Evolutionary conservation across 2,329 filamentous ascomycete species (phyloP).

Genomic region (Diaporthe nobilis): DNA sequence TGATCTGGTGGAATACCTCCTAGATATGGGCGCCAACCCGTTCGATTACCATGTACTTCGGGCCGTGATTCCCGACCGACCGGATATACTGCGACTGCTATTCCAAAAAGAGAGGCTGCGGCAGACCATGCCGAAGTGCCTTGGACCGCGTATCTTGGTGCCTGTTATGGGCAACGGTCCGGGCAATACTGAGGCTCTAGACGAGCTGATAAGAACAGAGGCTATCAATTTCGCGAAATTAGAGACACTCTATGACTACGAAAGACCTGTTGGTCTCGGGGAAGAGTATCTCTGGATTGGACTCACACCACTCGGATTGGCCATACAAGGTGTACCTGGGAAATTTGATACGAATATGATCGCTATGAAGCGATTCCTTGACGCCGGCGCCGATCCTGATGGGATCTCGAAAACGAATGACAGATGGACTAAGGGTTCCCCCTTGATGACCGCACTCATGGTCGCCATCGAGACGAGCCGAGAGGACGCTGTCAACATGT

Average conservation of each 20-base stretch:
- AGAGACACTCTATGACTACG: too few relatives aligned
- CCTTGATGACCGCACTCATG: conserved; percentile 21
- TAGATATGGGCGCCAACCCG: not conserved
- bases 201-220: not conserved
- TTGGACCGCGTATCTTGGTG: not conserved
- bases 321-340: not conserved
- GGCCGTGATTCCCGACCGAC: not conserved
- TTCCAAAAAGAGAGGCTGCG: not conserved
- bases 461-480: conserved; percentile 35
- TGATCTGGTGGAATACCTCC: not conserved
- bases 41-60: accelerated
- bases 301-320: not conserved
- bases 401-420: not conserved
- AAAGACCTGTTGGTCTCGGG: too few relatives aligned
- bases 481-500: conserved; percentile 43
- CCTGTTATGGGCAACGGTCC: not conserved
- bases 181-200: not conserved
- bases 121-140: not conserved
- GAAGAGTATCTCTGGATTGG: too few relatives aligned
- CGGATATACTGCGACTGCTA: not conserved
- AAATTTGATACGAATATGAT: not conserved
- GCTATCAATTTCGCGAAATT: not conserved
- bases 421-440: not conserved
- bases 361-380: not conserved
- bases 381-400: not conserved